Evolutionary conservation across 2,329 filamentous ascomycete genomes (phyloP), one percentile per base, ranked within the genome.

Genomic region (Monosporascus sp.): DNA sequence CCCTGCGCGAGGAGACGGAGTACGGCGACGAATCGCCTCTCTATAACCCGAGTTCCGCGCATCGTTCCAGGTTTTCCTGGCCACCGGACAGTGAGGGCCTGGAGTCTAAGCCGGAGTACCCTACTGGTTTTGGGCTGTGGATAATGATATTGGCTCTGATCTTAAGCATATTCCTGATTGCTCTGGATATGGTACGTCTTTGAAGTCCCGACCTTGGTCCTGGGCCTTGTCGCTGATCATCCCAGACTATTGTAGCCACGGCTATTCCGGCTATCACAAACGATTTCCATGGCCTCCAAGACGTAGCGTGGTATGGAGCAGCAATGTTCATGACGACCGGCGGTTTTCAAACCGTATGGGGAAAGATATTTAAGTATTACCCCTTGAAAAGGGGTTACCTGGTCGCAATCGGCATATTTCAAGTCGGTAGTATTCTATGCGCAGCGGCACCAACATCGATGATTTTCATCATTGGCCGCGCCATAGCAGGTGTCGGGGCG

Each of bases 291-390:
- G 71, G 75, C 48, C 71, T 81, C 18, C 71, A 74, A 36, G 76
- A 82, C 56, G 74, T 81, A 15, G 76, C 77, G 22, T 86, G 82
- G 82, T 85, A 85, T 59, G 80, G 79, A 2, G 73, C 78, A 17
- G 77, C 77, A 41, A 82, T 77, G 58, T 79, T 80, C 65, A 69
- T 80, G 60, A 76, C 75, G 1, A 62, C 75, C 31, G 76, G 72
- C 9, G 68, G 68, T 53, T 71, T 75, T 60, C 74, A 77, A 61
- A 72, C 74, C 45, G 69, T 70, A 17, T 77, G 72, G 70, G 76
- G 75, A 50, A 79, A 79, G 50, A 68, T 68, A 4, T 77, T 74
- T 66, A 76, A 74, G 57, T 80, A 78, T 64, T 63, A 60, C 46
- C 55, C 52, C 14, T 50, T 57, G 22, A 62, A 61, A 43, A 48